A percentile compares a stretch with the other conserved stretches of the same genome.
These are phyloP conservation scores for Podaxis pistillaris DNA, from an alignment of 768 basidiomycete genomes.

Conservation along the genomic window DNA sequence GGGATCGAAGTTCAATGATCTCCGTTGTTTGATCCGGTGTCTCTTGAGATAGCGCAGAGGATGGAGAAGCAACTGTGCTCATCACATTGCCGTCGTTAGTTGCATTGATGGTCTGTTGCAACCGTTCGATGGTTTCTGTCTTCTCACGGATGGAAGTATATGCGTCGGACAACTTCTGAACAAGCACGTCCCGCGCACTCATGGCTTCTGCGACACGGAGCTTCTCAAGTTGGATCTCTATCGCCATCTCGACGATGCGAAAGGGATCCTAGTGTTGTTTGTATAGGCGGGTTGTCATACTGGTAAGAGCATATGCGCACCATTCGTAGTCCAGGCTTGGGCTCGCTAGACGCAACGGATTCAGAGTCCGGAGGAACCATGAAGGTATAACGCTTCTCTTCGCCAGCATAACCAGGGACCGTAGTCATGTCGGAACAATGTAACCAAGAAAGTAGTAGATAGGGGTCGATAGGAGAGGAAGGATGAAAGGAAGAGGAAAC, in stretches of 20 bases:
- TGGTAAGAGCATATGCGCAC: neutral
- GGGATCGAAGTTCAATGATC: slow-evolving; percentile 30
- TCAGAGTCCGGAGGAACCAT: neutral
- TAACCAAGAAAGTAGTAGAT: slow-evolving; percentile 13
- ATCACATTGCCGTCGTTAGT: slow-evolving; percentile 3
- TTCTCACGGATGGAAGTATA: slow-evolving; percentile 64
- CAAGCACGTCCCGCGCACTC: slow-evolving; percentile 60
- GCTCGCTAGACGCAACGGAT: neutral
- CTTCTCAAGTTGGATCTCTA: slow-evolving; percentile 54
- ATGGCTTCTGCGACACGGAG: slow-evolving; percentile 55
- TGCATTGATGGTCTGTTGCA: slow-evolving; percentile 41
- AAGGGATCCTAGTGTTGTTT: slow-evolving; percentile 38
- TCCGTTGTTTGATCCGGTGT: slow-evolving; percentile 22
- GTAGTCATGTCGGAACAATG: neutral
- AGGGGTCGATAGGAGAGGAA: neutral
- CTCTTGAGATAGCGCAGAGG: neutral
- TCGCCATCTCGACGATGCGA: slow-evolving; percentile 48
- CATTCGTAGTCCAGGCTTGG: neutral
- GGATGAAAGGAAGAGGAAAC: neutral
- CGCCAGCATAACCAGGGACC: neutral
- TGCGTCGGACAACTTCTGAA: slow-evolving; percentile 57
- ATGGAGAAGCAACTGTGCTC: neutral
- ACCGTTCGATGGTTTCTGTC: slow-evolving; percentile 43
- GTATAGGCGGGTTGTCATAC: no score
- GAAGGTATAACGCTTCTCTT: slow-evolving; percentile 8